phyloP scores from a whole-genome alignment of 768 basidiomycete genomes.

The Leccinum barrowsii region DNA sequence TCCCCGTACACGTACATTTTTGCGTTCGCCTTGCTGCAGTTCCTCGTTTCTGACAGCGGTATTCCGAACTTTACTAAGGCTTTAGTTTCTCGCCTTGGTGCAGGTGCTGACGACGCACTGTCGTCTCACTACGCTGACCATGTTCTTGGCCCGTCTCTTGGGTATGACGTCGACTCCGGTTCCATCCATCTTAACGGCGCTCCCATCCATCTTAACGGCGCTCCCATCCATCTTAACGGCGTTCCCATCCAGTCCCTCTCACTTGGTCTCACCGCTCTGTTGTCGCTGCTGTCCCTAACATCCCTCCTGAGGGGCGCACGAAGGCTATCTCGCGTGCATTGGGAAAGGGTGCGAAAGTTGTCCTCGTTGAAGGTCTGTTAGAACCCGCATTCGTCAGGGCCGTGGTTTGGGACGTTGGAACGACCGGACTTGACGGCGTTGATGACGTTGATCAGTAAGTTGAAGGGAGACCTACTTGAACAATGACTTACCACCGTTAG shows the following conservation, averaged over 20 bases:
- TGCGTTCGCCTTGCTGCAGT: slow-evolving; percentile 64
- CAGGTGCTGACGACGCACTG: slow-evolving; percentile 73
- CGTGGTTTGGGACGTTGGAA: too few relatives aligned
- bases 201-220: too few relatives aligned
- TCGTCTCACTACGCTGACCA: slow-evolving; percentile 72
- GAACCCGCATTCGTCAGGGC: not conserved
- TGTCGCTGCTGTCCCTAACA: slow-evolving; percentile 91
- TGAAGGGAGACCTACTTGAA: not conserved
- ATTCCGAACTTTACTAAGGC: slow-evolving; percentile 64
- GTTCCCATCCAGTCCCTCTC: slow-evolving; percentile 87
- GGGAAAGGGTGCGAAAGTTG: slow-evolving; percentile 21
- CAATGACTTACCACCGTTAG: not conserved
- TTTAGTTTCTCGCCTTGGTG: slow-evolving; percentile 87
- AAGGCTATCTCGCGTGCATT: slow-evolving; percentile 24
- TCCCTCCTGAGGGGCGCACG: slow-evolving; percentile 34
- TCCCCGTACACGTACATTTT: slow-evolving; percentile 71
- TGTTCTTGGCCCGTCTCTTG: slow-evolving; percentile 79
- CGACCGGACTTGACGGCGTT: slow-evolving; percentile 35
- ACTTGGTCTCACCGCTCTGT: slow-evolving; percentile 71
- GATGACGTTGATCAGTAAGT: slow-evolving; percentile 63
- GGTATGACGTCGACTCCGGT: slow-evolving; percentile 16
- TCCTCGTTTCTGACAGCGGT: slow-evolving; percentile 75
- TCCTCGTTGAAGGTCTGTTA: not conserved
- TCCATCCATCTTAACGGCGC: too few relatives aligned
- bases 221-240: too few relatives aligned